phyloP scores from a whole-genome alignment of 2,329 filamentous ascomycete species.

The Pseudocercospora fijiensis region DNA sequence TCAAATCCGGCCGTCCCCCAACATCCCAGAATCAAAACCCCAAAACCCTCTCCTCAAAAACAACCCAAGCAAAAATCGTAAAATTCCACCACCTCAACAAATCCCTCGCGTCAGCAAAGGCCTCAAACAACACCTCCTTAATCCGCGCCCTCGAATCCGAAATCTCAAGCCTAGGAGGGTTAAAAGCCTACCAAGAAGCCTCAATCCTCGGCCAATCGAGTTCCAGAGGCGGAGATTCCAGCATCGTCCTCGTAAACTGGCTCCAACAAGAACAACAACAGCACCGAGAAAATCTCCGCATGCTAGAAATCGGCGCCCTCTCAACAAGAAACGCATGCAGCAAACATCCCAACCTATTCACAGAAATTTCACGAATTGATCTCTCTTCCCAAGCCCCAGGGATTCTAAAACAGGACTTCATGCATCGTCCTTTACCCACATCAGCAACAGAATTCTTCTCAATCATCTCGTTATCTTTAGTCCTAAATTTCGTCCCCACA shows the following conservation, averaged over 20 bases:
- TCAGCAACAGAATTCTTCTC: conserved; percentile 65
- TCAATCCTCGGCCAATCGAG: conserved; percentile 62
- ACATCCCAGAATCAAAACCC: conserved; percentile 37
- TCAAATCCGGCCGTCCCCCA: conserved; percentile 45
- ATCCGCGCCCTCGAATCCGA: conserved; percentile 43
- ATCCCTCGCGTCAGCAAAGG: conserved; percentile 52
- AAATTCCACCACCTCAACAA: conserved; percentile 62
- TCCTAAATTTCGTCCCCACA: conserved; percentile 90
- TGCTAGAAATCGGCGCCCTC: conserved; percentile 88
- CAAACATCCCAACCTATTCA: conserved; percentile 59
- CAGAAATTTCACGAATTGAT: conserved; percentile 82
- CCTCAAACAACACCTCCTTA: conserved; percentile 40
- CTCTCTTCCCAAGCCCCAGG: conserved; percentile 79
- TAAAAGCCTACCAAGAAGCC: conserved; percentile 61
- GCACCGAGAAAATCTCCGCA: conserved; percentile 49
- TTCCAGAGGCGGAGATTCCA: conserved; percentile 63
- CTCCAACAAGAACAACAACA: conserved; percentile 34
- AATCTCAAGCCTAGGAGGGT: conserved; percentile 58
- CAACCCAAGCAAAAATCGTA: conserved; percentile 59
- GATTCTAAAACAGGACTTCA: conserved; percentile 90
- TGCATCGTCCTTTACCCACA: conserved; percentile 74
- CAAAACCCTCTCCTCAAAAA: conserved; percentile 54
- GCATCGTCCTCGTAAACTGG: conserved; percentile 60
- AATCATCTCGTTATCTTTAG: conserved; percentile 85
- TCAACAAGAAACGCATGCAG: conserved; percentile 84